Percentiles rank a stretch among this genome's conserved stretches.
phyloP scores from a whole-genome alignment of 345 rosid genomes.

The Camelina sativa region DNA sequence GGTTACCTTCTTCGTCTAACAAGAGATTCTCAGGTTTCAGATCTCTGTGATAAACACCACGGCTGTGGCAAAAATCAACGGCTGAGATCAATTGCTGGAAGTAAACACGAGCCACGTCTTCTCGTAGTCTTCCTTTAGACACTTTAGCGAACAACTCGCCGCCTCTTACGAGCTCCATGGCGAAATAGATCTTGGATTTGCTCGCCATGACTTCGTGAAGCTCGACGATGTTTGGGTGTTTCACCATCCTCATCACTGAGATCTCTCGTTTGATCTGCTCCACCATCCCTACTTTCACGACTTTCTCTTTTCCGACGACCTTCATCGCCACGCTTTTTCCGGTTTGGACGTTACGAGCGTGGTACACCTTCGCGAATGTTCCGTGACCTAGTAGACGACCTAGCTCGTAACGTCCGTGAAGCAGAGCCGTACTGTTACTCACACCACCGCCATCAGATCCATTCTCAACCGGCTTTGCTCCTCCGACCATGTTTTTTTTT shows the following conservation, averaged over 20 bases:
- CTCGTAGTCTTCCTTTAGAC: conserved; percentile 68
- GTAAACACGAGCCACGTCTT: conserved; percentile 73
- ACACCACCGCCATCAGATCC: conserved; percentile 41
- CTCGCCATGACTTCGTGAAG: conserved; percentile 96
- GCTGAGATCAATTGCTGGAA: conserved; percentile 87
- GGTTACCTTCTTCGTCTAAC: conserved; percentile 72
- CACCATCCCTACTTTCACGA: conserved; percentile 83
- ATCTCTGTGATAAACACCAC: conserved; percentile 92
- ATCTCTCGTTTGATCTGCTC: conserved; percentile 92
- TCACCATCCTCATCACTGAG: conserved; percentile 93
- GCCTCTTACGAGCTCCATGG: conserved; percentile 92
- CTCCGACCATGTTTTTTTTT: conserved; percentile 24
- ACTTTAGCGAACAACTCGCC: conserved; percentile 81
- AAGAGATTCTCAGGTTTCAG: conserved; percentile 87
- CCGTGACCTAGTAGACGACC: conserved; percentile 89
- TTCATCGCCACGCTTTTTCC: conserved; percentile 87
- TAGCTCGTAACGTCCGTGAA: conserved; percentile 86
- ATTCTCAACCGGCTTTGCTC: conserved; percentile 30
- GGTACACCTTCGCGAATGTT: conserved; percentile 89
- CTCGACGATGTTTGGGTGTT: conserved; percentile 82
- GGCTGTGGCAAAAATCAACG: conserved; percentile 89
- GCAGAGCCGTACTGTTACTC: conserved; percentile 41
- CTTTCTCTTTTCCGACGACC: conserved; percentile 87
- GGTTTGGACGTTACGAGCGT: conserved; percentile 57
- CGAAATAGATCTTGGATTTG: conserved; percentile 88